Base-by-base conservation (phyloP, 2,329 filamentous ascomycete genomes). In the Aspergillus japonicus region DNA sequence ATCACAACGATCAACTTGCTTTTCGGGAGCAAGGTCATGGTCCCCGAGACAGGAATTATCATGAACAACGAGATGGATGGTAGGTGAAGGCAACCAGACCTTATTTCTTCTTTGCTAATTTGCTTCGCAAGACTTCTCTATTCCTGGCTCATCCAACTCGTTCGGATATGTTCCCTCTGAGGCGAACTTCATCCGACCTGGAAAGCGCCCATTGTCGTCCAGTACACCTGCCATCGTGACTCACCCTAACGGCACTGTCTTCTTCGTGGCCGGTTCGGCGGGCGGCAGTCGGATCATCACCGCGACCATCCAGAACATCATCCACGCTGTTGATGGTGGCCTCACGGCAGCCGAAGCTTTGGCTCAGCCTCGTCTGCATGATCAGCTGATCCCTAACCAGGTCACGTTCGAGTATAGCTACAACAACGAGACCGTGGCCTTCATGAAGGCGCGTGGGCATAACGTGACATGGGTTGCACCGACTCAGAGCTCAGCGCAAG, bases 1-100 rank as follows among this genome's bases (percentile, higher is more conserved):
- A 97, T 93, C 0, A 95, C 92, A 0, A 97, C 94, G 0, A 81
- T 97, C 58, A 97, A 97, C 75, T 81, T 95, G 4, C 82, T 95
- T 3, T 98, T 96, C 68, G 94, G 94, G 50, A 89, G 87, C 29
- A 82, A 87, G 21, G 75, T 96, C 64, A 86, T 96, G 76, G 89
- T 94, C 0, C 91, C 92, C 0, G 84, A 89, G 66, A 93, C 92
- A 0, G 93, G 93, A 19, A 83, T 96, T 59, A 91, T 96, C 57
- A 85, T 96, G 80, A 85, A 85, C 65, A 80, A 84, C 63, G 80
- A 85, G 64, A 85, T 85, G 83, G 81, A 85, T 75, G 81, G 73
- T 80, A 82, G 63, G 79, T 78, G 78, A 75, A 69, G 6, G 12
- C n/a, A 10, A 16, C 23, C 5, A 24, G 11, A 5, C 21, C 47